Conservation (phyloP, 2,329 filamentous ascomycete genomes). For the Emergomyces orientalis region DNA sequence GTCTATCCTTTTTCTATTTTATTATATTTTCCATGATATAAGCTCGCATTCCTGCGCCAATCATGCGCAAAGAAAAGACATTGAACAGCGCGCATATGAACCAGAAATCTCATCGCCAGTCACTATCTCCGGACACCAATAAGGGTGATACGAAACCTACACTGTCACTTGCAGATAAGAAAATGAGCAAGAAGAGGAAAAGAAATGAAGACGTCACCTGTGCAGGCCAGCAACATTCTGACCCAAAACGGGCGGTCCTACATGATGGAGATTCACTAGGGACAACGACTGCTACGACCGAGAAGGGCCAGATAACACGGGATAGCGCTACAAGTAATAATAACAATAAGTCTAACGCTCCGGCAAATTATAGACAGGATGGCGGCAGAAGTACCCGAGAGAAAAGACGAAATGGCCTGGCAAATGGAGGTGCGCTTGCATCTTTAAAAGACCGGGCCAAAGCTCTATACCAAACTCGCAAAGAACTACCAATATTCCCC, state of each 20-base stretch:
- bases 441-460: slow-evolving; percentile 39
- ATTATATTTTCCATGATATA: not conserved
- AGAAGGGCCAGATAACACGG: not conserved
- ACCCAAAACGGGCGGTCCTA: slow-evolving; percentile 9
- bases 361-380: not conserved
- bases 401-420: slow-evolving; percentile 11
- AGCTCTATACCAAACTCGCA: slow-evolving; percentile 45
- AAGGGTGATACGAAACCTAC: not conserved
- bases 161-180: slow-evolving; percentile 6
- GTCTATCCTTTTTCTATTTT: not conserved
- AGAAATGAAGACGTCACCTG: slow-evolving; percentile 19
- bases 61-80: not conserved
- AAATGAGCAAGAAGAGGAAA: slow-evolving; percentile 28
- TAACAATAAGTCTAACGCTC: not conserved
- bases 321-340: slow-evolving; percentile 4
- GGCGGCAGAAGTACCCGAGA: slow-evolving; percentile 13
- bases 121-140: not conserved
- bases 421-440: slow-evolving; percentile 19
- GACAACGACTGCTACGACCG: slow-evolving; percentile 8
- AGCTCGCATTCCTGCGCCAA: not conserved
- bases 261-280: not conserved
- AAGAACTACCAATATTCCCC: slow-evolving; percentile 70
- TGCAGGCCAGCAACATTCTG: slow-evolving; percentile 8
- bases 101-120: not conserved
- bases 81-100: not conserved